Percentiles rank a stretch among this genome's conserved stretches.
phyloP scores from a whole-genome alignment of 495 filamentous ascomycete genomes.

The Tuber brumale region DNA sequence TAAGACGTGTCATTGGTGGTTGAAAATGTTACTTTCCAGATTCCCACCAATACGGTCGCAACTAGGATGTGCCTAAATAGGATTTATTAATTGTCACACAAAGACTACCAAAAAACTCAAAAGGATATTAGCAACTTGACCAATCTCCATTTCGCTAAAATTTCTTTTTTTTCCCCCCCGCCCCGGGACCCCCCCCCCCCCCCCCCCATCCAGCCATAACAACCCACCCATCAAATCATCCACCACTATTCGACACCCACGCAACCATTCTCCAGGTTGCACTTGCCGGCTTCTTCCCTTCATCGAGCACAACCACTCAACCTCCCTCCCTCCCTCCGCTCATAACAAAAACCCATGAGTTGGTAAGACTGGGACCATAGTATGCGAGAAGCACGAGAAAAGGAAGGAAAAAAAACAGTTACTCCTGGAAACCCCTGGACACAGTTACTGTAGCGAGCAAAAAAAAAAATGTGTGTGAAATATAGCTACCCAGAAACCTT shows the following conservation, averaged over 20 bases:
- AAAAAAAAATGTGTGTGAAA: background rate
- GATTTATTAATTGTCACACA: background rate
- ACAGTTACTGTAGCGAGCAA: background rate
- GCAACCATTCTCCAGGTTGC: background rate
- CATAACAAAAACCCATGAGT: background rate
- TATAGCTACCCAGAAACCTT: background rate
- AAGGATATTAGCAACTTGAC: background rate
- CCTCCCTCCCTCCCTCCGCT: background rate
- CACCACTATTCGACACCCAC: background rate
- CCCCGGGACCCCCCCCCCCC: background rate
- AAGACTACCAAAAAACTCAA: background rate
- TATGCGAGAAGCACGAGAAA: background rate
- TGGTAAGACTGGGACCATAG: background rate
- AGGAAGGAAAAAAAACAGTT: background rate
- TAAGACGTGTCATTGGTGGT: background rate
- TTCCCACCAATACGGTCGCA: background rate
- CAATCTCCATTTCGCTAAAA: background rate
- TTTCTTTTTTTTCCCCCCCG: background rate
- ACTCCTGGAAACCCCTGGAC: background rate
- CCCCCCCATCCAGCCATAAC: background rate
- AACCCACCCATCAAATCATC: background rate
- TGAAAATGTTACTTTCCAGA: background rate
- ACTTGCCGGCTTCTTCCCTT: background rate
- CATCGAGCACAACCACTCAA: background rate
- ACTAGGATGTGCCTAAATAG: background rate